Conservation (phyloP, 169 alveolate genomes). For the Babesia gibsoni region DNA sequence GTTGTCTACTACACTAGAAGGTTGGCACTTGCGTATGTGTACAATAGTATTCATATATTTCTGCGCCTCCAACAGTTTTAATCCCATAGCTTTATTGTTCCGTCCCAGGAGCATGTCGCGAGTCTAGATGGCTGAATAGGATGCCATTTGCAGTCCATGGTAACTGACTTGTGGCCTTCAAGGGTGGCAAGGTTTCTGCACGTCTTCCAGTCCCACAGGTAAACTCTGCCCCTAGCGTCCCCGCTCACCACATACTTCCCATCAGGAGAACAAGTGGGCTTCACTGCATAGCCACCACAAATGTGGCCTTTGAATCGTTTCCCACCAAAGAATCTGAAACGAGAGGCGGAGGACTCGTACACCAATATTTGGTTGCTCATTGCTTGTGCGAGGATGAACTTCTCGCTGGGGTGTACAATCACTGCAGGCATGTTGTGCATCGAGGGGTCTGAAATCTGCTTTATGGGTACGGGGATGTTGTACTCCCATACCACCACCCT, state of each 20-base stretch:
- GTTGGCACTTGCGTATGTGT: no score
- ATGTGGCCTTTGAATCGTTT: conserved; percentile 92
- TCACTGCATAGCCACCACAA: conserved; percentile 92
- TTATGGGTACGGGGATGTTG: conserved; percentile 93
- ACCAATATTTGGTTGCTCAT: conserved; percentile 92
- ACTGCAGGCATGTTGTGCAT: conserved; percentile 93
- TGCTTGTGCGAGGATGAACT: conserved; percentile 92
- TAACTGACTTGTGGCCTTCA: conserved; percentile 91
- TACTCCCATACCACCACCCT: conserved; percentile 94
- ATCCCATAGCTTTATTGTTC: conserved; percentile 94
- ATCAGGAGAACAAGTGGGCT: conserved; percentile 91
- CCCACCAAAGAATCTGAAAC: conserved; percentile 85
- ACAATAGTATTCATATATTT: no score
- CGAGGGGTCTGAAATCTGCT: conserved; percentile 93
- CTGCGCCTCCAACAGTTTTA: conserved; percentile 50
- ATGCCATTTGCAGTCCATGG: conserved; percentile 95
- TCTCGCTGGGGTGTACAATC: conserved; percentile 89
- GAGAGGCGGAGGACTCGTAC: conserved; percentile 84
- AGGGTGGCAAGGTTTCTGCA: conserved; percentile 87
- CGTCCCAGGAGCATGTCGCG: conserved; percentile 97
- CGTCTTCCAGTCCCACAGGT: conserved; percentile 97
- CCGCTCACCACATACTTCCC: conserved; percentile 94
- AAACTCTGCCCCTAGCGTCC: conserved; percentile 93
- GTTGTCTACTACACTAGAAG: not conserved
- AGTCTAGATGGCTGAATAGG: conserved; percentile 90